phyloP scores from a whole-genome alignment of 2,329 filamentous ascomycete species.

The Diplodia corticola region DNA sequence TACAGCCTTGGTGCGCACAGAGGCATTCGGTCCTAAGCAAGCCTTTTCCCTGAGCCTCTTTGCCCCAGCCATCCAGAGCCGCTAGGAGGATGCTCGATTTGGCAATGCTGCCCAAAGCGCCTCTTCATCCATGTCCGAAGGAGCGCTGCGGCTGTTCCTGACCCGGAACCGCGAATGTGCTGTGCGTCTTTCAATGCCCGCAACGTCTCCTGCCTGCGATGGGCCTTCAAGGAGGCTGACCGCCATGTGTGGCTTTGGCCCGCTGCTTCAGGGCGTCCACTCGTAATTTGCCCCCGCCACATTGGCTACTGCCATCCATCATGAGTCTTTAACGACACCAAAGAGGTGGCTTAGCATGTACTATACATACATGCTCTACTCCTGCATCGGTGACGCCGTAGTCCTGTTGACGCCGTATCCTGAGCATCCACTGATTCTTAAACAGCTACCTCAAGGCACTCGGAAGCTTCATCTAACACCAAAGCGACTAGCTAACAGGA shows the following conservation, averaged over 20 bases:
- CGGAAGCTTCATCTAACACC: not conserved
- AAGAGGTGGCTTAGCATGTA: not conserved
- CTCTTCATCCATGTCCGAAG: not conserved
- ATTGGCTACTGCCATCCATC: not conserved
- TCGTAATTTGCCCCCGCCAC: not conserved
- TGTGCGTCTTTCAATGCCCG: slow-evolving; percentile 8
- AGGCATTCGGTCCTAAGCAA: slow-evolving; percentile 6
- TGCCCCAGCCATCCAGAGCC: not conserved
- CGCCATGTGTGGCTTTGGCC: not conserved
- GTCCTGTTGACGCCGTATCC: not conserved
- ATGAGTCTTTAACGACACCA: not conserved
- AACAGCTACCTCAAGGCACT: not conserved
- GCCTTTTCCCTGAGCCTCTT: not conserved
- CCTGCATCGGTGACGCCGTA: not conserved
- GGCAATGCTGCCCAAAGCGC: not conserved
- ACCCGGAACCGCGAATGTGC: not conserved
- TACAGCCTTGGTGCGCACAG: not conserved
- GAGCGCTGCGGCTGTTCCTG: not conserved
- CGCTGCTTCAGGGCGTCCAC: not conserved
- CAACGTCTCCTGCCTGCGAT: not conserved
- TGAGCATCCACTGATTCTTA: not conserved
- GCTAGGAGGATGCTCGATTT: not conserved
- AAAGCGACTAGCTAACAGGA: not conserved
- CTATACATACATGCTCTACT: not conserved
- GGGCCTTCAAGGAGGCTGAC: not conserved